Evolutionary conservation across 2,329 filamentous ascomycete genomes (phyloP).

Genomic region (Tolypocladium inflatum): DNA sequence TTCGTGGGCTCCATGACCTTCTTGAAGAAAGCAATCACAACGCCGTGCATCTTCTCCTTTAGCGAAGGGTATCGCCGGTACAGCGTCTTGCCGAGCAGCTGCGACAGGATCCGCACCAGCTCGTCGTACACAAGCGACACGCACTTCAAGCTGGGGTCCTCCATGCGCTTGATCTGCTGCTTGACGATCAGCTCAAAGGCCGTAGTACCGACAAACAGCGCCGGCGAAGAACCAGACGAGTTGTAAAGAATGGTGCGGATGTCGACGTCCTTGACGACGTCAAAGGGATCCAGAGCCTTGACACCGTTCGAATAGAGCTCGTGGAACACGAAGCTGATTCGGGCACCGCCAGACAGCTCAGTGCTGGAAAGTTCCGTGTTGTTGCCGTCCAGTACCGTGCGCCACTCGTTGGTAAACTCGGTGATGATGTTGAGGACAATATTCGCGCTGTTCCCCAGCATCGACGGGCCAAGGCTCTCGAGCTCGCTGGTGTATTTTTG

Average conservation of each 20-base stretch:
- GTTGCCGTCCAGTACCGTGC: conserved; percentile 91
- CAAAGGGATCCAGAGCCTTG: conserved; percentile 96
- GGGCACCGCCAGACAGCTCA: conserved; percentile 89
- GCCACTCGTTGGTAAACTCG: conserved; percentile 96
- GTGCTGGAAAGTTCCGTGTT: conserved; percentile 91
- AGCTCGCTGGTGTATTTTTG: conserved; percentile 86
- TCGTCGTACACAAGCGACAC: conserved; percentile 96
- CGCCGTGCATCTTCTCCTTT: conserved; percentile 93
- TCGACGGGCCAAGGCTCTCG: conserved; percentile 75
- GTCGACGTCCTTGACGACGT: conserved; percentile 93
- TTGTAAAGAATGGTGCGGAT: conserved; percentile 97
- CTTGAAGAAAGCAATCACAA: conserved; percentile 94
- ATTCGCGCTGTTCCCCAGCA: conserved; percentile 92
- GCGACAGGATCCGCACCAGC: conserved; percentile 85
- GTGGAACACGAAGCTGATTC: conserved; percentile 99
- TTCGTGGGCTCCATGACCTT: conserved; percentile 97
- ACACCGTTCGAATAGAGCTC: conserved; percentile 96
- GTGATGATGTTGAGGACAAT: conserved; percentile 98
- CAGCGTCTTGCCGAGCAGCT: conserved; percentile 78
- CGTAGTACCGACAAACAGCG: conserved; percentile 91
- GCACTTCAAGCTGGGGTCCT: conserved; percentile 96
- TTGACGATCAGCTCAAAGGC: conserved; percentile 99
- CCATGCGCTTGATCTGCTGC: conserved; percentile 92
- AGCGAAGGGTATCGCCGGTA: conserved; percentile 89
- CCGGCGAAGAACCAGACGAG: conserved; percentile 95